Evolutionary conservation across 768 basidiomycete species (phyloP), one percentile per base, ranked within the genome.

Genomic region (Trametopsis cervina): DNA sequence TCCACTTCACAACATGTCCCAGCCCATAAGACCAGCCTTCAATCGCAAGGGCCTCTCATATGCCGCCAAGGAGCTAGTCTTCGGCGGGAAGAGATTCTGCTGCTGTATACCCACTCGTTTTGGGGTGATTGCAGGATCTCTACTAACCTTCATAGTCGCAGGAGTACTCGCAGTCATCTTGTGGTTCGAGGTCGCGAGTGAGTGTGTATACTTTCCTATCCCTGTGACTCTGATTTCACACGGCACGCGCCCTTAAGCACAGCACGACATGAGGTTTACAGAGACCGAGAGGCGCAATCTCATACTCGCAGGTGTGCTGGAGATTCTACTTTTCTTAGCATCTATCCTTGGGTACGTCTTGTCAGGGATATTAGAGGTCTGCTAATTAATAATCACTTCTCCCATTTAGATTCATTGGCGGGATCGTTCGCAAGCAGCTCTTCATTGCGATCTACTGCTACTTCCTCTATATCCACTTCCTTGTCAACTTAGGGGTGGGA

Each of bases 101-200:
- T 82, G 70, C 54, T 82, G 82, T 54, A 60, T 84, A 51, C 80
- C 80, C 23, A 79, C 82, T 4, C 73, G 83, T 48, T 47, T 76
- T 4, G 81, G 84, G 26, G 81, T 84, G 25, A 66, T 79, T 39
- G 55, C 74, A 38, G 73, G 80, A 69, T 70, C 79, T 23, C 49
- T 73, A 2, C 61, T 83, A 6, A 75, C 74, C 1, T 72, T 81
- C 46, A 53, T 82, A 17, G 63, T 83, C 24, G 69, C 79, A 6
- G 81, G 76, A 1, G 50, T 75, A 15, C 65, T 84, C 25, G 69
- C 78, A 2, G 61, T 77, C 52, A 58, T 77, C 27, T 56, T 81
- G 21, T 85, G 81, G 83, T 81, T 77, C 59, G 78, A 83, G 58
- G 62, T 83, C 15, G 68, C 67, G 20, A 71, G 83, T 83, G 50